Percentiles rank a stretch among this genome's conserved stretches.
Conservation (phyloP, 179 eudicot genomes). For the Corrigiola litoralis region DNA sequence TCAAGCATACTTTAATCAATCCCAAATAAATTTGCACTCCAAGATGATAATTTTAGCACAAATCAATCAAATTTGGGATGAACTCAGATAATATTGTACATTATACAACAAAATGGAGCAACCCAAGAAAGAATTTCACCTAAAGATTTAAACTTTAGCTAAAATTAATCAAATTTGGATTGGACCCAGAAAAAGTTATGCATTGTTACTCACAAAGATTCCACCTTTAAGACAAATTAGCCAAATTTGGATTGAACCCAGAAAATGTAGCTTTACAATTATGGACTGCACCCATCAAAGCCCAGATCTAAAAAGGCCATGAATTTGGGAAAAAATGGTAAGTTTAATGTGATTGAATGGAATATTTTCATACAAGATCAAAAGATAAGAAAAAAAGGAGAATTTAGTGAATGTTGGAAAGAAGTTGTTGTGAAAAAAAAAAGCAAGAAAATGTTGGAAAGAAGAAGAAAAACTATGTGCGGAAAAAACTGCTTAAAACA, state of each 20-base stretch:
- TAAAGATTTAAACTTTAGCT: neutral
- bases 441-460: neutral
- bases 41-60: neutral
- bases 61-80: neutral
- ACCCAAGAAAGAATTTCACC: neutral
- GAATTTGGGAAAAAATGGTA: neutral
- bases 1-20: neutral
- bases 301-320: conserved; percentile 13
- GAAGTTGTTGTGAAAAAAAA: neutral
- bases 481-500: neutral
- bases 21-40: neutral
- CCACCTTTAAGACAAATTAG: neutral
- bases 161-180: neutral
- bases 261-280: neutral
- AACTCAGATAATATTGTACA: too few relatives aligned
- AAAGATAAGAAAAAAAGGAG: neutral
- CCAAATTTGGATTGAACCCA: conserved; percentile 10
- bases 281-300: neutral
- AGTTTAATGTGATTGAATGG: neutral
- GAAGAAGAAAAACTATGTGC: conserved; percentile 13
- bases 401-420: neutral
- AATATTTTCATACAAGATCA: neutral
- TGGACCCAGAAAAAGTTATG: conserved; percentile 10
- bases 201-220: too few relatives aligned
- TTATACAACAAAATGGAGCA: too few relatives aligned